These are phyloP conservation scores for Fomitopsis pulvina DNA, from an alignment of 768 basidiomycete species.

Conservation along the genomic window DNA sequence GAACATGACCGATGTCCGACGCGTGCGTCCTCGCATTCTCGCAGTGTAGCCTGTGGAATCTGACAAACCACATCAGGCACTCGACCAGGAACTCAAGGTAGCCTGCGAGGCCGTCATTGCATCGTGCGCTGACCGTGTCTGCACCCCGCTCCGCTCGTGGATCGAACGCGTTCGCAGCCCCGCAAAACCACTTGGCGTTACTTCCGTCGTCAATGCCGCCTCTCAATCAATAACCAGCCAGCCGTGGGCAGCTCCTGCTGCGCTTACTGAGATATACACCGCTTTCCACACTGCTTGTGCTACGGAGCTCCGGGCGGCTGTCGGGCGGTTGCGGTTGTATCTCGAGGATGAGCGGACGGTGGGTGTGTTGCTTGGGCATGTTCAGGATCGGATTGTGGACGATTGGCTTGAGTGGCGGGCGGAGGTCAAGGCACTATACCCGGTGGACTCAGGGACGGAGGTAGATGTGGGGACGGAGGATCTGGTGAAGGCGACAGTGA, in stretches of 20 bases:
- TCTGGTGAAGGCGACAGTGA: constrained; percentile 12
- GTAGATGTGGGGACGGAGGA: constrained; percentile 14
- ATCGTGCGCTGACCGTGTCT: constrained; percentile 49
- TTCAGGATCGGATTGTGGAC: constrained; percentile 67
- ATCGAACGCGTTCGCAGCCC: constrained; percentile 37
- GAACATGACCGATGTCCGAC: constrained; percentile 64
- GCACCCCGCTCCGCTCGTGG: constrained; percentile 59
- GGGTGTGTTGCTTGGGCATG: constrained; percentile 68
- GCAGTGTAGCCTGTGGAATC: background rate
- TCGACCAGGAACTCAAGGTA: constrained; percentile 79
- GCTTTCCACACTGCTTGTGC: constrained; percentile 23
- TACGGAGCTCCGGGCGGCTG: constrained; percentile 46
- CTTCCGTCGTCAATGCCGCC: constrained; percentile 19
- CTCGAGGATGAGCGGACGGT: constrained; percentile 78
- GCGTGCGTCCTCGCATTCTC: constrained; percentile 36
- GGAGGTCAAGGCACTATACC: constrained; percentile 12
- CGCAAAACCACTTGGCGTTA: constrained; percentile 19
- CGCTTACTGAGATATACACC: constrained; percentile 23
- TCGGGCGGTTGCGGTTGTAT: constrained; percentile 63
- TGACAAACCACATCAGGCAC: constrained; percentile 47
- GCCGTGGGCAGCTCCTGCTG: constrained; percentile 44
- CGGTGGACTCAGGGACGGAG: background rate
- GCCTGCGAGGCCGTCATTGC: constrained; percentile 83
- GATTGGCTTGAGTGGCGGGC: constrained; percentile 64
- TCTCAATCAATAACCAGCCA: constrained; percentile 34